Conservation (phyloP, 2,329 filamentous ascomycete genomes). For the Arthrobotrys conoides region DNA sequence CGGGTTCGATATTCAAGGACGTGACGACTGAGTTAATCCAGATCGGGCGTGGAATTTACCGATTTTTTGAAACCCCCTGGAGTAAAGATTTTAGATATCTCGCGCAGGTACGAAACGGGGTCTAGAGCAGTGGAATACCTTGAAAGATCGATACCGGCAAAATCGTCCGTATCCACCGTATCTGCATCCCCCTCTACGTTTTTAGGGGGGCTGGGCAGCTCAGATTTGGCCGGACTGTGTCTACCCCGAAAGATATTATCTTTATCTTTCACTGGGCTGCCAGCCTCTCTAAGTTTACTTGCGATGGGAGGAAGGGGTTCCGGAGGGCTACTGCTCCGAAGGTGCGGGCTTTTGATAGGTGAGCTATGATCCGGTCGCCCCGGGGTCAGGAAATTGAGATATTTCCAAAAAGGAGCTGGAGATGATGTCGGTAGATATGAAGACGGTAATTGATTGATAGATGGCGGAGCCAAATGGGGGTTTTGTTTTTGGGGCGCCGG, state of each 20-base stretch:
- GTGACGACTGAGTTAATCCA: conserved; percentile 38
- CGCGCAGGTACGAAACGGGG: background rate
- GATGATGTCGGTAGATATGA: conserved; percentile 89
- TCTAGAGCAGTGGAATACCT: conserved; percentile 23
- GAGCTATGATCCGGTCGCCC: conserved; percentile 63
- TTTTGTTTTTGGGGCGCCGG: conserved; percentile 81
- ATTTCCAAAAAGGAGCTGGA: conserved; percentile 90
- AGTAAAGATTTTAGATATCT: conserved; percentile 4
- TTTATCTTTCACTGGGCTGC: conserved; percentile 53
- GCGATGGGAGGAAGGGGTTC: conserved; percentile 53
- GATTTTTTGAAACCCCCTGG: conserved; percentile 60
- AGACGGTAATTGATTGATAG: conserved; percentile 83
- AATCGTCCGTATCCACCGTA: conserved; percentile 47
- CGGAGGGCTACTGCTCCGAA: conserved; percentile 62
- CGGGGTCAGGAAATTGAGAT: conserved; percentile 74
- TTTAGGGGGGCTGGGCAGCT: conserved; percentile 13
- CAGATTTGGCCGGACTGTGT: conserved; percentile 52
- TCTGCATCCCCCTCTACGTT: conserved; percentile 40
- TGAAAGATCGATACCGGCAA: conserved; percentile 60
- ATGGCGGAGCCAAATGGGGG: conserved; percentile 82
- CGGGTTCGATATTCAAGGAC: conserved; percentile 5
- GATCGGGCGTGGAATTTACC: conserved; percentile 57
- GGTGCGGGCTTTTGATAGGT: conserved; percentile 61
- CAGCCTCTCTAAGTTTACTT: conserved; percentile 48
- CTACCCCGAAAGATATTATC: conserved; percentile 54